Conservation (phyloP, 2,329 filamentous ascomycete species). For the Pseudogymnoascus sp. region DNA sequence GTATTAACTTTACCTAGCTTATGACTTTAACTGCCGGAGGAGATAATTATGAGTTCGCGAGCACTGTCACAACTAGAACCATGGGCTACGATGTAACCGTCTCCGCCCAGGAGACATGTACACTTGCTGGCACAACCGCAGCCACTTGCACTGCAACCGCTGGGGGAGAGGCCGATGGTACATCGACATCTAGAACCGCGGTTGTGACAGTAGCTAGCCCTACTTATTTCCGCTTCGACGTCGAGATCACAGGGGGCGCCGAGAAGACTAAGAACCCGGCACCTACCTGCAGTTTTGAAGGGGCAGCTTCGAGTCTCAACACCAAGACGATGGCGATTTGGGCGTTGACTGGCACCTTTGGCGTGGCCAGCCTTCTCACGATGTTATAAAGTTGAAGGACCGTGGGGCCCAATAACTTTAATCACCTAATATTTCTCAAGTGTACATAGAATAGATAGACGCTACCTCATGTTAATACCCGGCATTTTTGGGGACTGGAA, state of each 20-base stretch:
- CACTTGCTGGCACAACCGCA: background rate
- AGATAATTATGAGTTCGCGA: background rate
- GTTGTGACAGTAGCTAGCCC: background rate
- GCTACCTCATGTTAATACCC: too few relatives aligned
- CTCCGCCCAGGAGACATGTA: background rate
- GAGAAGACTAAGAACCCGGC: background rate
- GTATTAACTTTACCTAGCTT: background rate
- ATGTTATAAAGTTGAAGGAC: constrained; percentile 10
- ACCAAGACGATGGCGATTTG: background rate
- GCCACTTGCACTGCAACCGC: background rate
- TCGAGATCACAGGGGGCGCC: background rate
- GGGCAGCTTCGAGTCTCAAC: background rate
- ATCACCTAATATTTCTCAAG: background rate
- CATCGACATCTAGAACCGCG: background rate
- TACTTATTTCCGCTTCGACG: background rate
- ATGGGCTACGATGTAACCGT: background rate
- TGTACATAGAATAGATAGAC: background rate
- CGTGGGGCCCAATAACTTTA: background rate
- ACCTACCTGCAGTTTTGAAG: background rate
- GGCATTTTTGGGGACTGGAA: too few relatives aligned
- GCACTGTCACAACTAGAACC: background rate
- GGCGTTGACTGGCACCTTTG: background rate
- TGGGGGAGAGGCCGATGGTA: background rate
- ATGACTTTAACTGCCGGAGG: background rate
- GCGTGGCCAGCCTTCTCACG: constrained; percentile 1